These are phyloP conservation scores for Daldinia grandis DNA, from an alignment of 495 filamentous ascomycete species.

Conservation along the genomic window DNA sequence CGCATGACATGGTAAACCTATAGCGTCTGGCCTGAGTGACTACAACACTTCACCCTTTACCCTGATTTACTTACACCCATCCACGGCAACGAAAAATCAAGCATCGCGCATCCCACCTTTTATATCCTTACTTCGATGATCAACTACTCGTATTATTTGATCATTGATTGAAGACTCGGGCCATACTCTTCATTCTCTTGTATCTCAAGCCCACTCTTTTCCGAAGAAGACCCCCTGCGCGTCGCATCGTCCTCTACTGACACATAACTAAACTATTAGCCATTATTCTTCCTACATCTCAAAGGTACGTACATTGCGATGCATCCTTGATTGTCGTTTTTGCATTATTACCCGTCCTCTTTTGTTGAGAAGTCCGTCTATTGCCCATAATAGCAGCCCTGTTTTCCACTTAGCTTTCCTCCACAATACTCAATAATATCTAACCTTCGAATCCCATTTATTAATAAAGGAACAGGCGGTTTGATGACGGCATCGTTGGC, in stretches of 20 bases:
- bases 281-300: background rate
- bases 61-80: background rate
- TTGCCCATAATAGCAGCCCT: too few species aligned
- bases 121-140: background rate
- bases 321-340: background rate
- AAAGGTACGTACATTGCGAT: background rate
- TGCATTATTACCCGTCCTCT: background rate
- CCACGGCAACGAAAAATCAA: background rate
- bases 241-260: background rate
- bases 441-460: background rate
- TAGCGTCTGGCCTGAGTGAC: background rate
- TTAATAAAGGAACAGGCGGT: conserved; percentile 2
- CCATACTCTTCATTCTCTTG: background rate
- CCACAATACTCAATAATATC: too few species aligned
- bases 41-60: background rate
- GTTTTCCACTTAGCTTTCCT: too few species aligned
- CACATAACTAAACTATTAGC: background rate
- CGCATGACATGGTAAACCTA: background rate
- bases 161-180: background rate
- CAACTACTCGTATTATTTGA: background rate
- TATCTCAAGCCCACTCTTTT: background rate
- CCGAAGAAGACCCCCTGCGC: background rate
- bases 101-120: background rate
- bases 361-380: background rate
- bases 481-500: background rate